Percentiles rank a stretch among this genome's conserved stretches.
phyloP scores from a whole-genome alignment of 176 grass and related monocot genomes.

The Paspalum vaginatum region DNA sequence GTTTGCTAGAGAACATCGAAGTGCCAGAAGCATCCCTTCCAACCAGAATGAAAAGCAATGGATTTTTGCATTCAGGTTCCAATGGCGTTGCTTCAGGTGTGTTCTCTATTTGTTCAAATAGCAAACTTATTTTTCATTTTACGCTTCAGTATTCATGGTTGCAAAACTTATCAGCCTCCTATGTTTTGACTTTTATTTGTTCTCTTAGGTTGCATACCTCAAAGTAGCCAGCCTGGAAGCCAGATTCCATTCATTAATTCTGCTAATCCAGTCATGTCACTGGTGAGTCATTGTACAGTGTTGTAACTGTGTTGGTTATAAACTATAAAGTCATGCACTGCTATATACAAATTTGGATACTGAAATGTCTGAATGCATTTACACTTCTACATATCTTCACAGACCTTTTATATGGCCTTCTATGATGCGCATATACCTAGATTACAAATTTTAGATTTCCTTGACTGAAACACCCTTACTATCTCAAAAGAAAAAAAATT shows the following conservation, averaged over 20 bases:
- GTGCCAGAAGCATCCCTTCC: conserved; percentile 49
- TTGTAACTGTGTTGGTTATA: not conserved
- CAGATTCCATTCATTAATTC: conserved; percentile 86
- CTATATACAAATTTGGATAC: conserved; percentile 35
- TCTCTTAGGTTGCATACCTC: conserved; percentile 46
- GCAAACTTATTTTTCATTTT: conserved; percentile 27
- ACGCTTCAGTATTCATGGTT: conserved; percentile 29
- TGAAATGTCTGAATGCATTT: conserved; percentile 6
- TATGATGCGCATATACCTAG: conserved; percentile 8
- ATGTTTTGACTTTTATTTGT: conserved; percentile 38
- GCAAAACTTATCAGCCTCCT: conserved; percentile 16
- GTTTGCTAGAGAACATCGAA: conserved; percentile 76
- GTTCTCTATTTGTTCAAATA: conserved; percentile 31
- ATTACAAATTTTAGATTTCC: conserved; percentile 12
- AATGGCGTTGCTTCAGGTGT: conserved; percentile 70
- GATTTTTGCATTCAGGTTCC: conserved; percentile 52
- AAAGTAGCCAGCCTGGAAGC: conserved; percentile 48
- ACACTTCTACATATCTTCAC: not conserved
- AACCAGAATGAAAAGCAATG: conserved; percentile 48
- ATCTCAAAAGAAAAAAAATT: conserved; percentile 1
- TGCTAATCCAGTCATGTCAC: conserved; percentile 94
- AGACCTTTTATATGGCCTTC: not conserved
- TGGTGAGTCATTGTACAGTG: conserved; percentile 63
- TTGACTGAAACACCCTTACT: not conserved
- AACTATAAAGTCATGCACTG: too few species aligned